Evolutionary conservation across 1,139 yeast genomes (phyloP).

Genomic region (Diutina neorugosa): DNA sequence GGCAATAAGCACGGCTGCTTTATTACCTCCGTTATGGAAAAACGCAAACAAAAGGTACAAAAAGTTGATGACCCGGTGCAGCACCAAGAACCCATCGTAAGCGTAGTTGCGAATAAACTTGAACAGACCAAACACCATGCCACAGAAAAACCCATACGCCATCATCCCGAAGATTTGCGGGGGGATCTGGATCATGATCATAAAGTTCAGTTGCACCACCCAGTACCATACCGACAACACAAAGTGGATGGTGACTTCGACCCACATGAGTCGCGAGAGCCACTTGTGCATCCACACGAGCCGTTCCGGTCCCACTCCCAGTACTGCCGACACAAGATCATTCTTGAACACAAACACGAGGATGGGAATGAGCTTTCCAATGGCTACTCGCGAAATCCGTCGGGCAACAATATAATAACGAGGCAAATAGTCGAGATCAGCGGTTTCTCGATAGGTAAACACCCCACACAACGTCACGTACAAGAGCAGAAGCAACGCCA

Average conservation of each 20-base stretch:
- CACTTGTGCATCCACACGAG: conserved; percentile 29
- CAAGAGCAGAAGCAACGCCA: conserved; percentile 16
- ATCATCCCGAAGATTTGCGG: conserved; percentile 42
- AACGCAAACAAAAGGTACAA: conserved; percentile 32
- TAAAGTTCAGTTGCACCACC: conserved; percentile 22
- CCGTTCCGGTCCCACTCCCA: conserved; percentile 33
- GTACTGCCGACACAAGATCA: conserved; percentile 25
- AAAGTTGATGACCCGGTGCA: conserved; percentile 30
- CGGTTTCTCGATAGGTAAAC: conserved; percentile 18
- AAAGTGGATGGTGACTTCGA: conserved; percentile 26
- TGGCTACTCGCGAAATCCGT: conserved; percentile 28
- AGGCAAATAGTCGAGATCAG: conserved; percentile 29
- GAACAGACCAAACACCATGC: conserved; percentile 27
- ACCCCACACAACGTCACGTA: conserved; percentile 19
- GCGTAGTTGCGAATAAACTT: conserved; percentile 26
- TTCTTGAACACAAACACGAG: conserved; percentile 26
- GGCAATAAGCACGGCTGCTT: conserved; percentile 25
- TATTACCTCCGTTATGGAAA: conserved; percentile 28
- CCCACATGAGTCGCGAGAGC: conserved; percentile 30
- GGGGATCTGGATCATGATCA: conserved; percentile 32
- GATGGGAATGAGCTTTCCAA: conserved; percentile 30
- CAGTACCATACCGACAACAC: conserved; percentile 25
- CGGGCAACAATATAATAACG: conserved; percentile 28
- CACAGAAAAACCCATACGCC: conserved; percentile 25
- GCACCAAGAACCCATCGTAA: conserved; percentile 32